Conservation (phyloP, 202 grass and related monocot genomes). For the Cymbopogon flexuosus region DNA sequence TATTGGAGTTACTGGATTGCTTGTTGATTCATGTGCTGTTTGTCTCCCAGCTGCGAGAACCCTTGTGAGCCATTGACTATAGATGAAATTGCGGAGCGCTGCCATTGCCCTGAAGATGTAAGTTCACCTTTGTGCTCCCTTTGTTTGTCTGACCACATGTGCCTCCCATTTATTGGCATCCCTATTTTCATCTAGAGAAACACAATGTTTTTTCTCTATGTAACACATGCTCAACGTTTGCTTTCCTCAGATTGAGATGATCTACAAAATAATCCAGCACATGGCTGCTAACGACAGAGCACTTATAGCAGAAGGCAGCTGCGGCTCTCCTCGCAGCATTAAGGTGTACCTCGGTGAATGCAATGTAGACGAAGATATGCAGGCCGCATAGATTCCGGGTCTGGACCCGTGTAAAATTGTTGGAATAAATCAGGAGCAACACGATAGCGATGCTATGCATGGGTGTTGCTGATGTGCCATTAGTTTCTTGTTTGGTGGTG, state of each 20-base stretch:
- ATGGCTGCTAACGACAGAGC: conserved; percentile 97
- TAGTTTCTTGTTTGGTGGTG: conserved; percentile 15
- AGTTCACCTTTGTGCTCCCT: conserved; percentile 1
- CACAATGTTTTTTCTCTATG: neutral
- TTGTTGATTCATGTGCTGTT: conserved; percentile 27
- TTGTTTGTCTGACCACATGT: neutral
- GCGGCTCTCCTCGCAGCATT: conserved; percentile 80
- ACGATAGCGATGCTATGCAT: neutral
- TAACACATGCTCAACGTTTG: neutral
- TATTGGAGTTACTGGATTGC: neutral
- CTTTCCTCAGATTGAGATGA: conserved; percentile 85
- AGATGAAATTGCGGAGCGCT: conserved; percentile 80
- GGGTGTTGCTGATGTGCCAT: conserved; percentile 16
- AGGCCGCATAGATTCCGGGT: conserved; percentile 11
- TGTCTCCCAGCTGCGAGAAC: conserved; percentile 76
- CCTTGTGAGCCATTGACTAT: conserved; percentile 73
- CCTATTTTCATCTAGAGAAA: neutral
- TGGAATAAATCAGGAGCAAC: conserved; percentile 36
- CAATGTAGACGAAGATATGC: conserved; percentile 63
- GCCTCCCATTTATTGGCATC: neutral
- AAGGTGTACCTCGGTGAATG: conserved; percentile 88
- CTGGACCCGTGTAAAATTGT: conserved; percentile 35
- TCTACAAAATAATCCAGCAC: conserved; percentile 93
- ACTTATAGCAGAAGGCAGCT: conserved; percentile 84
- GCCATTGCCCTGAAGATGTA: conserved; percentile 78